phyloP scores from a whole-genome alignment of 2,329 filamentous ascomycete genomes.

The Phialophora tarda region DNA sequence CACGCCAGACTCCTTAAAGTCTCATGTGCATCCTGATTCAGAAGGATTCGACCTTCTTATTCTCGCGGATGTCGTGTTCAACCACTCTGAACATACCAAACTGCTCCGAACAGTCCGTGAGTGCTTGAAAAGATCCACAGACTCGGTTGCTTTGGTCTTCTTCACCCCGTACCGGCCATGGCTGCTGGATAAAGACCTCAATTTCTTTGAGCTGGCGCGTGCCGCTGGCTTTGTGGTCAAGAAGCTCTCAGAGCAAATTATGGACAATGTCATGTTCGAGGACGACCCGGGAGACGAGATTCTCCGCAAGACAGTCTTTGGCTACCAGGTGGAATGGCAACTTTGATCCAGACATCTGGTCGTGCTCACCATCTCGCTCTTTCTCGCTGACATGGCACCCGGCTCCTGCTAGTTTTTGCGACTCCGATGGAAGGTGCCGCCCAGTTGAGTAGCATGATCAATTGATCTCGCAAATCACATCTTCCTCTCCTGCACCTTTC shows the following conservation, averaged over 20 bases:
- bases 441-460: not conserved
- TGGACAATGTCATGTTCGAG: slow-evolving; percentile 88
- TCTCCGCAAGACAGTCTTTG: slow-evolving; percentile 80
- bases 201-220: slow-evolving; percentile 80
- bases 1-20: slow-evolving; percentile 63
- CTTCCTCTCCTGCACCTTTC: not conserved
- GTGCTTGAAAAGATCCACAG: slow-evolving; percentile 64
- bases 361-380: slow-evolving; percentile 7
- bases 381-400: slow-evolving; percentile 2
- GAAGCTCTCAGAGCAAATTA: slow-evolving; percentile 78
- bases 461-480: not conserved
- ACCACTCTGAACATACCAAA: slow-evolving; percentile 83
- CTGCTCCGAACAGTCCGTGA: slow-evolving; percentile 73
- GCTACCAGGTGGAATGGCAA: slow-evolving; percentile 73
- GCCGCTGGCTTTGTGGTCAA: slow-evolving; percentile 75
- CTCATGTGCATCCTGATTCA: slow-evolving; percentile 53
- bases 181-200: slow-evolving; percentile 81
- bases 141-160: slow-evolving; percentile 78
- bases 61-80: slow-evolving; percentile 87
- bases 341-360: slow-evolving; percentile 10
- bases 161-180: slow-evolving; percentile 95
- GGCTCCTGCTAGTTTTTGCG: not conserved
- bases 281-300: slow-evolving; percentile 84
- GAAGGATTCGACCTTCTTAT: slow-evolving; percentile 77
- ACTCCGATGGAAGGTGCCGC: not conserved